Conservation (phyloP, 306 rosid genomes). For the Sicyos edulis region DNA sequence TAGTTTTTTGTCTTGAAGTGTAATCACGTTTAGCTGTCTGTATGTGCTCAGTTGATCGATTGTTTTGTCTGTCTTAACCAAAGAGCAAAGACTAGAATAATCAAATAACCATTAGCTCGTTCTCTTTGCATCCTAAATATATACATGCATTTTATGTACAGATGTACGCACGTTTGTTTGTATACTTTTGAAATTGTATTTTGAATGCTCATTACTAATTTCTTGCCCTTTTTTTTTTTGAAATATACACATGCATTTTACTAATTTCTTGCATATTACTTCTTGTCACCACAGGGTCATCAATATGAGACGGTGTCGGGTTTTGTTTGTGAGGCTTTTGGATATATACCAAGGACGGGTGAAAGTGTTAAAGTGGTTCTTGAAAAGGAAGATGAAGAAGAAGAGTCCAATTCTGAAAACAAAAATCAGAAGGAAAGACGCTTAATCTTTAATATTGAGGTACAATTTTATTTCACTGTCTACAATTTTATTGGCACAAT, state of each 20-base stretch:
- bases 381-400: conserved; percentile 75
- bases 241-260: too few species aligned
- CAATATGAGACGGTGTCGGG: conserved; percentile 99
- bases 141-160: neutral
- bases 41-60: neutral
- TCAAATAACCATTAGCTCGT: neutral
- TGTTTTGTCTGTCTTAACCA: neutral
- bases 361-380: conserved; percentile 82
- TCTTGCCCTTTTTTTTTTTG: too few species aligned
- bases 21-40: neutral
- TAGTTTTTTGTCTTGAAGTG: conserved; percentile 6
- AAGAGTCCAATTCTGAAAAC: conserved; percentile 53
- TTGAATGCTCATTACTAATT: conserved; percentile 1
- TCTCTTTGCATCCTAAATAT: neutral
- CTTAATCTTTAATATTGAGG: conserved; percentile 82
- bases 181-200: neutral
- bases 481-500: neutral
- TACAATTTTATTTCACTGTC: conserved; percentile 19
- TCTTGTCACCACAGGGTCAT: conserved; percentile 52
- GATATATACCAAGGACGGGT: conserved; percentile 95
- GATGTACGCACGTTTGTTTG: neutral
- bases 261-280: conserved; percentile 7
- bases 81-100: conserved; percentile 4
- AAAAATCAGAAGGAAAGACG: conserved; percentile 65
- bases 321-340: conserved; percentile 91